phyloP scores from a whole-genome alignment of 2,329 filamentous ascomycete genomes.

The Diaporthe citrichinensis region DNA sequence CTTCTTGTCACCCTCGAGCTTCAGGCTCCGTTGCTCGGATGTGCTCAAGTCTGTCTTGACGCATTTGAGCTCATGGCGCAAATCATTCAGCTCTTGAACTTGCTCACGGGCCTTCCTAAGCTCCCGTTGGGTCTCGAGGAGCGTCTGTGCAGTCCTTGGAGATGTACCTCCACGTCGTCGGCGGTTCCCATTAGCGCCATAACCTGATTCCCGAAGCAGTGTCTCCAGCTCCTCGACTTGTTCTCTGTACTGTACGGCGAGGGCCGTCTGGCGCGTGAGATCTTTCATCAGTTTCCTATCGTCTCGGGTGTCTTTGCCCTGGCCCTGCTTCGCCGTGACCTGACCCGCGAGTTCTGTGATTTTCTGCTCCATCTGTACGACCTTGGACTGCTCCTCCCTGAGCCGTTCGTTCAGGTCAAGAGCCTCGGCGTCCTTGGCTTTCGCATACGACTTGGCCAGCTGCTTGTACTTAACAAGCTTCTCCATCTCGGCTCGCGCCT shows the following conservation, averaged over 20 bases:
- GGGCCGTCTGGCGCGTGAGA: slow-evolving; percentile 69
- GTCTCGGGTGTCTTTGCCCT: slow-evolving; percentile 56
- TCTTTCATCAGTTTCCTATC: slow-evolving; percentile 65
- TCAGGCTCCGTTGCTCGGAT: slow-evolving; percentile 60
- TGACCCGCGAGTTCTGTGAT: slow-evolving; percentile 73
- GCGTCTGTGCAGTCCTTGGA: slow-evolving; percentile 64
- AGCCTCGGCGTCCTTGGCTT: slow-evolving; percentile 82
- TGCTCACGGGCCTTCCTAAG: slow-evolving; percentile 68
- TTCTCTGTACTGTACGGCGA: slow-evolving; percentile 70
- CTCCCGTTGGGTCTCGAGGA: slow-evolving; percentile 68
- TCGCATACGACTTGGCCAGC: slow-evolving; percentile 83
- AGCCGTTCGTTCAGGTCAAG: slow-evolving; percentile 76
- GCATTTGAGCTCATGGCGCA: slow-evolving; percentile 67
- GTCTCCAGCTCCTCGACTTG: slow-evolving; percentile 72
- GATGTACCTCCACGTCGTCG: slow-evolving; percentile 58
- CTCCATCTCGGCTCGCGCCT: slow-evolving; percentile 80
- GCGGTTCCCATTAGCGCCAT: slow-evolving; percentile 49
- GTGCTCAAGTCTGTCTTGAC: slow-evolving; percentile 65
- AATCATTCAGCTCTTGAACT: slow-evolving; percentile 63
- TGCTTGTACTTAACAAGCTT: slow-evolving; percentile 86
- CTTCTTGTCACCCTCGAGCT: slow-evolving; percentile 55
- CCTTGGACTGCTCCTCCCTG: slow-evolving; percentile 76
- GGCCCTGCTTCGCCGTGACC: slow-evolving; percentile 58
- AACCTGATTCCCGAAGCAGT: slow-evolving; percentile 59
- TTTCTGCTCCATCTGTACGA: slow-evolving; percentile 73